Evolutionary conservation across 345 rosid genomes (phyloP).

Genomic region (Euphorbia lathyris): DNA sequence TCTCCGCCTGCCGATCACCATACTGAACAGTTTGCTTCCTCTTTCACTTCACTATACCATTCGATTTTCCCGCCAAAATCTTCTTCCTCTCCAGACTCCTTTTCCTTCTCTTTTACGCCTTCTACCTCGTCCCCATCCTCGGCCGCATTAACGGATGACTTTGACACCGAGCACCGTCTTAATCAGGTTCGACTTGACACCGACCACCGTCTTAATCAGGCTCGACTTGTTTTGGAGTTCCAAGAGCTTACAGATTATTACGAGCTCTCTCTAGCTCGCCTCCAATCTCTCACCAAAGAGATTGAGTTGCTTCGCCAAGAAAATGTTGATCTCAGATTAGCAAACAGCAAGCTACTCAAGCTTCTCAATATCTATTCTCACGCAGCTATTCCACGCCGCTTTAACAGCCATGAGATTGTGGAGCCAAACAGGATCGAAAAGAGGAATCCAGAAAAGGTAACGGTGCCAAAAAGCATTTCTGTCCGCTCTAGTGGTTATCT

Average conservation of each 20-base stretch:
- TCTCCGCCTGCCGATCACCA: constrained; percentile 33
- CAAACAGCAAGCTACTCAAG: constrained; percentile 11
- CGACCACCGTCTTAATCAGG: too few species aligned
- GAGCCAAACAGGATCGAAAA: not conserved
- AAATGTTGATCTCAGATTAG: constrained; percentile 17
- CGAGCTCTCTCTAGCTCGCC: constrained; percentile 41
- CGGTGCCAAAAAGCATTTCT: constrained; percentile 24
- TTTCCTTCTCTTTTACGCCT: constrained; percentile 51
- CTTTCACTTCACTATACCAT: constrained; percentile 53
- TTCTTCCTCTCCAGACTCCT: constrained; percentile 34
- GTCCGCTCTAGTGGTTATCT: constrained; percentile 16
- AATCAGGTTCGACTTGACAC: constrained; percentile 64
- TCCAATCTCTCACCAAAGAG: constrained; percentile 35
- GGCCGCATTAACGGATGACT: constrained; percentile 15
- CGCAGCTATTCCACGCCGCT: constrained; percentile 20
- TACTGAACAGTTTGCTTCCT: constrained; percentile 40
- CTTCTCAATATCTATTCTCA: constrained; percentile 38
- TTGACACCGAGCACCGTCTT: constrained; percentile 57
- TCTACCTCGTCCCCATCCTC: constrained; percentile 42
- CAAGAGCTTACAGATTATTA: constrained; percentile 61
- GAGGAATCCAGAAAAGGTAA: constrained; percentile 2
- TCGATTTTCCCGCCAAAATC: constrained; percentile 65
- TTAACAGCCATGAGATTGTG: not conserved
- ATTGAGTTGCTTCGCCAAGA: constrained; percentile 19
- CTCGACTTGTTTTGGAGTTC: constrained; percentile 66